Evolutionary conservation across 2,329 filamentous ascomycete genomes (phyloP).

Genomic region (Alternaria solani): DNA sequence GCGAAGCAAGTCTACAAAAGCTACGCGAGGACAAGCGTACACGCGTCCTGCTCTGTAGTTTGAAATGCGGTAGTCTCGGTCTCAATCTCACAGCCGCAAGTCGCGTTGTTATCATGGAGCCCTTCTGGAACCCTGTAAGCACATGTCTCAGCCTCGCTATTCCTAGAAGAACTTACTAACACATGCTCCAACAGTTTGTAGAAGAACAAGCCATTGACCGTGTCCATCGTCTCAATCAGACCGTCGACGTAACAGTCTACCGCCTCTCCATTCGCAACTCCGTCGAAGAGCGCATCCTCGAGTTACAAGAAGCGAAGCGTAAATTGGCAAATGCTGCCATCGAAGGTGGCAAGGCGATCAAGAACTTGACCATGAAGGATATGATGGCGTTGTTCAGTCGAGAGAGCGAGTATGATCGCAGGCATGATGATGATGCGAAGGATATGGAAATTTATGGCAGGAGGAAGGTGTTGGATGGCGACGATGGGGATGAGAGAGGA

Average conservation of each 20-base stretch:
- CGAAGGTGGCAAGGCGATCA: conserved; percentile 78
- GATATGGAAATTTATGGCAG: conserved; percentile 47
- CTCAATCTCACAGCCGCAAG: conserved; percentile 94
- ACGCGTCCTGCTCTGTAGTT: conserved; percentile 86
- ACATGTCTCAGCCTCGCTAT: not conserved
- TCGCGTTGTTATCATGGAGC: conserved; percentile 92
- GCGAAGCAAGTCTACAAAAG: conserved; percentile 82
- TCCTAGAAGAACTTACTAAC: not conserved
- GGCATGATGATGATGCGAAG: conserved; percentile 51
- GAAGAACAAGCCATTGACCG: conserved; percentile 99
- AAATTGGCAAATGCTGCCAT: conserved; percentile 91
- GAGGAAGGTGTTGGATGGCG: conserved; percentile 39
- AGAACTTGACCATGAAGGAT: conserved; percentile 91
- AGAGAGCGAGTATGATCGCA: conserved; percentile 64
- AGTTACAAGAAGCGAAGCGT: conserved; percentile 91
- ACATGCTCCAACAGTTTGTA: conserved; percentile 70
- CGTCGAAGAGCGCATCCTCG: conserved; percentile 94
- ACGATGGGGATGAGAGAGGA: conserved; percentile 9
- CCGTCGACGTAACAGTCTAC: conserved; percentile 92
- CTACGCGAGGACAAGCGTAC: conserved; percentile 78
- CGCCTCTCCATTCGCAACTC: conserved; percentile 86
- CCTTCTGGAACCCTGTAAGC: conserved; percentile 94
- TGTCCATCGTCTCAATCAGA: conserved; percentile 97
- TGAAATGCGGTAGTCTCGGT: conserved; percentile 92
- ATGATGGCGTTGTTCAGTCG: conserved; percentile 89